phyloP scores from a whole-genome alignment of 2,329 filamentous ascomycete genomes.

The Aspergillus sp. region DNA sequence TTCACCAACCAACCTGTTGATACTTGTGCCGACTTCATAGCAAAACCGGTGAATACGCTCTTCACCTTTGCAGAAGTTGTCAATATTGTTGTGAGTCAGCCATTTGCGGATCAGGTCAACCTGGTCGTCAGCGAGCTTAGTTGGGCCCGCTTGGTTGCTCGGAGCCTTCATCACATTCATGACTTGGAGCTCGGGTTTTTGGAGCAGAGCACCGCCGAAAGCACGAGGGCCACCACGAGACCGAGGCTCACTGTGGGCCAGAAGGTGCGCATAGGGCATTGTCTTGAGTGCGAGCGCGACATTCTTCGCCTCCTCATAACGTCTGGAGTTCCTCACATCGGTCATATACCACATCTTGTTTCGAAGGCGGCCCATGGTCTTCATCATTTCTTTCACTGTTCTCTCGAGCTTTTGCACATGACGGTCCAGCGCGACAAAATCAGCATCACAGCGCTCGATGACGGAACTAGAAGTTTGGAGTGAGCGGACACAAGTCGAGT shows the following conservation, averaged over 20 bases:
- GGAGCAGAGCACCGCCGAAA: conserved; percentile 64
- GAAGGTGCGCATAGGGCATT: conserved; percentile 68
- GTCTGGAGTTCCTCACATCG: conserved; percentile 86
- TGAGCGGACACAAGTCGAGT: conserved; percentile 54
- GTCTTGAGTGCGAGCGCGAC: conserved; percentile 86
- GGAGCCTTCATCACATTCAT: conserved; percentile 84
- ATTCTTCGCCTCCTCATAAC: conserved; percentile 84
- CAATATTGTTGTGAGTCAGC: conserved; percentile 79
- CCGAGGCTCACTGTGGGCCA: conserved; percentile 36
- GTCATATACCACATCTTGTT: conserved; percentile 99
- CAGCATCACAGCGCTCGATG: conserved; percentile 43
- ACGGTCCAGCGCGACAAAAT: conserved; percentile 78
- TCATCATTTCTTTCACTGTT: conserved; percentile 75
- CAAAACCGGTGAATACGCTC: conserved; percentile 94
- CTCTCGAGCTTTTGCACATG: conserved; percentile 78
- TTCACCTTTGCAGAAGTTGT: conserved; percentile 93
- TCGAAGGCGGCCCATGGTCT: conserved; percentile 72
- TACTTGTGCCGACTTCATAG: conserved; percentile 84
- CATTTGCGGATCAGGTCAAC: conserved; percentile 82
- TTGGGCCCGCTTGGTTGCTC: conserved; percentile 83
- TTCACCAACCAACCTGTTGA: conserved; percentile 83
- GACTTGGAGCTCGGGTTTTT: conserved; percentile 81
- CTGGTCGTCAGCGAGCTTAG: conserved; percentile 96
- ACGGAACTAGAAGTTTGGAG: conserved; percentile 37
- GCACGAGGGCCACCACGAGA: conserved; percentile 52